phyloP scores from a whole-genome alignment of 306 rosid genomes.

The Glycine latifolia region DNA sequence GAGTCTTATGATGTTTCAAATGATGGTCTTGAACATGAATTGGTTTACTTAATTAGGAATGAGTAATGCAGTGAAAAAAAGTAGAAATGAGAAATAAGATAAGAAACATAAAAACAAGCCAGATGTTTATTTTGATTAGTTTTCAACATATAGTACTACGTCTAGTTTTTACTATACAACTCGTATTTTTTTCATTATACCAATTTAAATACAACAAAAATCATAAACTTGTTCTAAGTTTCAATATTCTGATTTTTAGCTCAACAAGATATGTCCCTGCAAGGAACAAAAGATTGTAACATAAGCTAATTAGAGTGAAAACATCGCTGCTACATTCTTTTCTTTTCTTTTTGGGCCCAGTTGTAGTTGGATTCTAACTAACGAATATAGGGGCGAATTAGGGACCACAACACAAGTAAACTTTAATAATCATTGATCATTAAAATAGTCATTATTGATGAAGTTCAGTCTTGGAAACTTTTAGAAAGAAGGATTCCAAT shows the following conservation, averaged over 20 bases:
- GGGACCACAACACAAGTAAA: slow-evolving; percentile 31
- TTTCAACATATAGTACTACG: too few species aligned
- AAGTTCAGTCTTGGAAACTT: neutral
- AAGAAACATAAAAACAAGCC: too few species aligned
- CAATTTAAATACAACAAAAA: too few species aligned
- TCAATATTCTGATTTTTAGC: neutral
- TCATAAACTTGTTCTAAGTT: neutral
- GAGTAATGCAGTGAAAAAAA: too few species aligned
- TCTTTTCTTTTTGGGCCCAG: neutral
- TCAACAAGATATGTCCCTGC: neutral
- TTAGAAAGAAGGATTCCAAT: neutral
- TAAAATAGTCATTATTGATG: slow-evolving; percentile 10
- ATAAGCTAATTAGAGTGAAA: neutral
- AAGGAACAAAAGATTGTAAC: neutral
- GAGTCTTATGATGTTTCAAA: too few species aligned
- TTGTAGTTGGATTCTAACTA: slow-evolving; percentile 24
- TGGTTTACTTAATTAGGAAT: too few species aligned
- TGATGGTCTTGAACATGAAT: too few species aligned
- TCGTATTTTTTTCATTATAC: too few species aligned
- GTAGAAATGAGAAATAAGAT: too few species aligned
- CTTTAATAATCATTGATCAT: neutral
- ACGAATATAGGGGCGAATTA: neutral
- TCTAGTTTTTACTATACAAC: too few species aligned
- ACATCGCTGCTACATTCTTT: neutral
- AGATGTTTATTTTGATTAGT: too few species aligned